Conservation (phyloP, 305 asterid genomes). For the Plantago lanceolata region DNA sequence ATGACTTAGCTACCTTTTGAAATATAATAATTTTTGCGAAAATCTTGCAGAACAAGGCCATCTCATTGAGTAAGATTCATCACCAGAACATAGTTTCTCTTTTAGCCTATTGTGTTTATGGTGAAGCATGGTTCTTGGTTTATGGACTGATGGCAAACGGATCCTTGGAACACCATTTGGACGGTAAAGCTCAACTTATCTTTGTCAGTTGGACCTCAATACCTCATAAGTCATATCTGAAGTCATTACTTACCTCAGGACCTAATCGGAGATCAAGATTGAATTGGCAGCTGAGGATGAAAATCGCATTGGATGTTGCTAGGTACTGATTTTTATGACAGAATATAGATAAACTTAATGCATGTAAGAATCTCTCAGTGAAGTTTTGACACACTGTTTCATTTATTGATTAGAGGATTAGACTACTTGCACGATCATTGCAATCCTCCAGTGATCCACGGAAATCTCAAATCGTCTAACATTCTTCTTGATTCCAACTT, state of each 20-base stretch:
- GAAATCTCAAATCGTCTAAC: slow-evolving; percentile 82
- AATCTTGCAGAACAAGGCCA: slow-evolving; percentile 73
- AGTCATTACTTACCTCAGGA: slow-evolving; percentile 35
- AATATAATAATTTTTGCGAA: slow-evolving; percentile 21
- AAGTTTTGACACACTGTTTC: slow-evolving; percentile 5
- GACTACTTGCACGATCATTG: slow-evolving; percentile 86
- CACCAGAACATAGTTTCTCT: slow-evolving; percentile 84
- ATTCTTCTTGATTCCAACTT: slow-evolving; percentile 73
- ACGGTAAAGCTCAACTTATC: slow-evolving; percentile 41
- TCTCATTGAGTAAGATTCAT: slow-evolving; percentile 58
- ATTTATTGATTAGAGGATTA: slow-evolving; percentile 52
- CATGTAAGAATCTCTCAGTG: not conserved
- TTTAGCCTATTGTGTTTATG: slow-evolving; percentile 70
- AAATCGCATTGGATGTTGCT: slow-evolving; percentile 86
- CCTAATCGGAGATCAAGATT: slow-evolving; percentile 53
- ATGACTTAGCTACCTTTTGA: slow-evolving; percentile 1
- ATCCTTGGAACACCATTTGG: slow-evolving; percentile 70
- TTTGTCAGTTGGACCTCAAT: not conserved
- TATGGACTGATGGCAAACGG: slow-evolving; percentile 85
- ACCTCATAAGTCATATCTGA: not conserved
- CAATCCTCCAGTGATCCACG: slow-evolving; percentile 78
- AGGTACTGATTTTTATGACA: slow-evolving; percentile 39
- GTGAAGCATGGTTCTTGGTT: slow-evolving; percentile 58
- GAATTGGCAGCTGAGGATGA: slow-evolving; percentile 86
- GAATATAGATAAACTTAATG: not conserved